A percentile compares a stretch with the other conserved stretches of the same genome.
Conservation (phyloP, 2,329 filamentous ascomycete genomes). For the Aciculosporium take region DNA sequence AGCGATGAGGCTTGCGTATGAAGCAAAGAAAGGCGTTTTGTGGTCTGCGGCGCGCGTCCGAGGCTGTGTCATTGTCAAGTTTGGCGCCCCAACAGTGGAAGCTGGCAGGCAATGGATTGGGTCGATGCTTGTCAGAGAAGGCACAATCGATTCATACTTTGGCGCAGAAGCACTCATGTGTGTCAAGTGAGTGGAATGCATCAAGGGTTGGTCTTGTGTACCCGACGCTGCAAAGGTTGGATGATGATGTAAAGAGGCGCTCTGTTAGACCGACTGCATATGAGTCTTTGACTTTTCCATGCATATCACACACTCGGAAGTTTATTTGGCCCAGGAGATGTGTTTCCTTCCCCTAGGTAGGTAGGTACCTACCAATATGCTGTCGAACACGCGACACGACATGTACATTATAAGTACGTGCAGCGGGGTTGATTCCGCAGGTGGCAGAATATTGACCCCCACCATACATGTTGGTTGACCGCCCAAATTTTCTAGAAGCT, state of each 20-base stretch:
- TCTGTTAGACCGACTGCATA: too few relatives aligned
- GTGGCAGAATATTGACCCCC: constrained; percentile 20
- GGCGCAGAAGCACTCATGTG: constrained; percentile 73
- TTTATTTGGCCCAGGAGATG: too few relatives aligned
- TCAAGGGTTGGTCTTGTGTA: background rate
- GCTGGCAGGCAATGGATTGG: constrained; percentile 68
- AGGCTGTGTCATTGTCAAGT: constrained; percentile 81
- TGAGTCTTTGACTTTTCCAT: too few relatives aligned
- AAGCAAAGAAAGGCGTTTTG: constrained; percentile 46
- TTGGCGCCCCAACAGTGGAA: constrained; percentile 71
- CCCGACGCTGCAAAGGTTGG: background rate
- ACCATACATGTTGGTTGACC: constrained; percentile 17
- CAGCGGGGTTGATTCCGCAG: background rate
- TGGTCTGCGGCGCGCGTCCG: constrained; percentile 75
- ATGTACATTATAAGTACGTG: too few relatives aligned
- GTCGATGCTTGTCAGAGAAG: constrained; percentile 59
- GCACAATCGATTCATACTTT: constrained; percentile 55
- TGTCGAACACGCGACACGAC: too few relatives aligned
- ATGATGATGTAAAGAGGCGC: background rate
- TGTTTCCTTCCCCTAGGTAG: too few relatives aligned
- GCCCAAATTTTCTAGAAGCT: constrained; percentile 10
- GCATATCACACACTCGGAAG: too few relatives aligned
- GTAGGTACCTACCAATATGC: too few relatives aligned
- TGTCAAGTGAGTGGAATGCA: constrained; percentile 30
- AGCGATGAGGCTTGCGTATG: constrained; percentile 37